Percentiles rank a stretch among this genome's conserved stretches.
Evolutionary conservation across 2,329 filamentous ascomycete genomes (phyloP).

Genomic region (Colletotrichum coccodes): DNA sequence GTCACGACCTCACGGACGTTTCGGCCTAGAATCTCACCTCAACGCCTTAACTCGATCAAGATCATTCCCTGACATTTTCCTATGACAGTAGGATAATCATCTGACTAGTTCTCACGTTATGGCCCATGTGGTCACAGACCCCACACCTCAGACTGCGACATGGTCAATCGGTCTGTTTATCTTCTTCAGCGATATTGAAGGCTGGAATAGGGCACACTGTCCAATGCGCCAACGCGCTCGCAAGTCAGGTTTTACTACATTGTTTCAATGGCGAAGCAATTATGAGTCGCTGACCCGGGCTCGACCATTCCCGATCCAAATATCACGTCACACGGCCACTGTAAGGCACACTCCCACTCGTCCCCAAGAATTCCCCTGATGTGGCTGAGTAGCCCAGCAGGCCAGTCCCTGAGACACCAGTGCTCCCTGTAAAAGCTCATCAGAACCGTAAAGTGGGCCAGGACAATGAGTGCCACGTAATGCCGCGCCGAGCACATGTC

Average conservation of each 20-base stretch:
- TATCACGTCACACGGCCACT: neutral
- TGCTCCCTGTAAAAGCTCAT: neutral
- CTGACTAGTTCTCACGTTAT: no score
- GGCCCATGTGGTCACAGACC: no score
- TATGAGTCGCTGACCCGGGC: neutral
- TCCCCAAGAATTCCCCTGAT: neutral
- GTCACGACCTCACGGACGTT: no score
- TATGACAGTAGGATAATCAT: no score
- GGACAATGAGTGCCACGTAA: neutral
- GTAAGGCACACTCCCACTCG: neutral
- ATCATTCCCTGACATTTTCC: no score
- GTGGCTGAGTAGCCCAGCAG: neutral
- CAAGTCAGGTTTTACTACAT: neutral
- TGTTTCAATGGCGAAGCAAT: neutral
- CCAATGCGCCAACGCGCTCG: no score
- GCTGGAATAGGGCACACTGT: no score
- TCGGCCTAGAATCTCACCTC: no score
- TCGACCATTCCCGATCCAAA: neutral
- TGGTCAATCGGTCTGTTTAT: no score
- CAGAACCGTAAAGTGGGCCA: neutral
- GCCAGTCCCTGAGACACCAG: neutral
- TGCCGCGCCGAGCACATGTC: neutral
- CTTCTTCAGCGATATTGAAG: no score
- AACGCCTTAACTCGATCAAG: no score
- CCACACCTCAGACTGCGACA: no score